Conservation (phyloP, 2,329 filamentous ascomycete species). For the Apiospora kogelbergensis region DNA sequence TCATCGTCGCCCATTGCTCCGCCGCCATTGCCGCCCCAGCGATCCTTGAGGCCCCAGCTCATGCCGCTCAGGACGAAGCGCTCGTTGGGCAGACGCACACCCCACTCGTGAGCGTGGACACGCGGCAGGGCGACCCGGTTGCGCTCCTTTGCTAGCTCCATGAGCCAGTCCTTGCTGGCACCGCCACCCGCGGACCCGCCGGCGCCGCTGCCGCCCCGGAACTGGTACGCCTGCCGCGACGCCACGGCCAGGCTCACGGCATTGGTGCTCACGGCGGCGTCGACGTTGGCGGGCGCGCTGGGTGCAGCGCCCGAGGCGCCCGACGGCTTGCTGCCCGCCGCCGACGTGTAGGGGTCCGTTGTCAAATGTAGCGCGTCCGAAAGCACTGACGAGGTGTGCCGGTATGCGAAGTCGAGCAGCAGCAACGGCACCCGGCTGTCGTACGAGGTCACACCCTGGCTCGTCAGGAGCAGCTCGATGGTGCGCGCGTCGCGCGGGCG, state of each 20-base stretch:
- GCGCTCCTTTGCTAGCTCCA: slow-evolving; percentile 70
- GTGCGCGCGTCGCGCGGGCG: slow-evolving; percentile 77
- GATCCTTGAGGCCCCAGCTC: slow-evolving; percentile 62
- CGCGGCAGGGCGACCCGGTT: slow-evolving; percentile 67
- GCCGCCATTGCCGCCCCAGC: slow-evolving; percentile 48
- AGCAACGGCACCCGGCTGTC: slow-evolving; percentile 80
- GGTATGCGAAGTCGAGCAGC: slow-evolving; percentile 84
- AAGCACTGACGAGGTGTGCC: slow-evolving; percentile 72
- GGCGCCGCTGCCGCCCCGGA: slow-evolving; percentile 51
- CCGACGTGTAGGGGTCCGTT: slow-evolving; percentile 65
- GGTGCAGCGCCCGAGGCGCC: slow-evolving; percentile 50
- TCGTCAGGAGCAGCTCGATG: slow-evolving; percentile 76
- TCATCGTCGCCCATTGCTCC: slow-evolving; percentile 41
- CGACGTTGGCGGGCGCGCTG: slow-evolving; percentile 43
- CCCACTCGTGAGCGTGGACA: slow-evolving; percentile 66
- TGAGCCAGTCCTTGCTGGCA: slow-evolving; percentile 72
- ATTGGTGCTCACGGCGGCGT: slow-evolving; percentile 62
- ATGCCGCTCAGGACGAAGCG: slow-evolving; percentile 67
- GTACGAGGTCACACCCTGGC: slow-evolving; percentile 76
- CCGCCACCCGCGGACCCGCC: slow-evolving; percentile 47
- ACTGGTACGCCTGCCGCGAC: slow-evolving; percentile 67
- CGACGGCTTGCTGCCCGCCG: slow-evolving; percentile 53
- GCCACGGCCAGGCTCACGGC: slow-evolving; percentile 73
- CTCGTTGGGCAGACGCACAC: slow-evolving; percentile 65
- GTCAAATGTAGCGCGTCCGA: slow-evolving; percentile 69